Evolutionary conservation across 2,329 filamentous ascomycete genomes (phyloP), one percentile per base, ranked within the genome.

Genomic region (Penicillium sp.): DNA sequence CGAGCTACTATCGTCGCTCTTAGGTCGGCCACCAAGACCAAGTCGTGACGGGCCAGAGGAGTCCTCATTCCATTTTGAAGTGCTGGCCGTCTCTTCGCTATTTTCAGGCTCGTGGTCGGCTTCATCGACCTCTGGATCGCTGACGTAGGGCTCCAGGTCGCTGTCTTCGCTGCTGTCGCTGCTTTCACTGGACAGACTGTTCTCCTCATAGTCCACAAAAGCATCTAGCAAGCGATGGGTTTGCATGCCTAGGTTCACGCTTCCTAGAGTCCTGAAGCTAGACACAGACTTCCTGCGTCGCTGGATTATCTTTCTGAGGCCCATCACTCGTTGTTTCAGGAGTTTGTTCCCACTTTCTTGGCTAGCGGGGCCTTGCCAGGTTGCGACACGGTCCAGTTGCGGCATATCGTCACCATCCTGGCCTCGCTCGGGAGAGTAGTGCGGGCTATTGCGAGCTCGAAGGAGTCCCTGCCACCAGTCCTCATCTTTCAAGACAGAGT

Each of bases 401-500:
- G 65, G 63, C 24, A 61, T 63, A 27, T 63, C 53, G 6, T 66
- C 63, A 49, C 40, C 62, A 39, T 46, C 57, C 54, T 51, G 62
- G 11, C 63, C 67, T 37, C 56, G 62, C 47, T 50, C 61, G 27
- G 64, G 56, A 2, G 56, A 50, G 44, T 50, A 54, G 56, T 44
- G 56, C 41, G 24, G 50, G 39, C 41, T 56, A 56, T 52, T 61
- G 59, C 55, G 71, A 52, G 59, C 66, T 60, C 44, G 61, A 50
- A 44, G 80, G 75, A 62, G 79, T 65, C 44, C 77, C 80, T 88
- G 83, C 92, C 92, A 96, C 92, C 92, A 96, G 35, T 88, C 85
- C 67, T 95, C 89, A 10, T 87, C 84, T 63, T 84, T 83, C 14
- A 96, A 76, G 4, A 87, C 82, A 22, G 86, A 82, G 59, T 91